Percentiles rank a stretch among this genome's conserved stretches.
phyloP scores from a whole-genome alignment of 2,329 filamentous ascomycete species.

The Septoria linicola region DNA sequence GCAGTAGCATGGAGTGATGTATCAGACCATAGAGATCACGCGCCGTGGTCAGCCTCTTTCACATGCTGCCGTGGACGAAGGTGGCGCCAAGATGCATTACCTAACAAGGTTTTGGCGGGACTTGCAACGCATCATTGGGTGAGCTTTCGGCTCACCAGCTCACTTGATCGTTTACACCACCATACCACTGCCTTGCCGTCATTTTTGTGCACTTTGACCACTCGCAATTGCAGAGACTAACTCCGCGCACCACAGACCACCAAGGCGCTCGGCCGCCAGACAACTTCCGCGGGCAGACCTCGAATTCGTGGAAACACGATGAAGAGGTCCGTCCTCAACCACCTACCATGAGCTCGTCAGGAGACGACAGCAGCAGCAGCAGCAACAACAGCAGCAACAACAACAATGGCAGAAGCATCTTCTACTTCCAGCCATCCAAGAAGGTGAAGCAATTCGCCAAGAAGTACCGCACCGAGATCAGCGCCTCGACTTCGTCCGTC shows the following conservation, averaged over 20 bases:
- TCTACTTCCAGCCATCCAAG: constrained; percentile 39
- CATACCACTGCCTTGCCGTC: not conserved
- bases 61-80: constrained; percentile 6
- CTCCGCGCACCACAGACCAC: constrained; percentile 4
- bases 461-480: constrained; percentile 76
- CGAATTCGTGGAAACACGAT: constrained; percentile 5
- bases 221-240: not conserved
- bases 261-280: not conserved
- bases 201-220: not conserved
- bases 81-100: not conserved
- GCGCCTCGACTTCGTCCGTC: constrained; percentile 73
- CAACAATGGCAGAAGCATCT: constrained; percentile 17
- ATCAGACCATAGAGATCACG: too few relatives aligned
- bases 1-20: too few relatives aligned
- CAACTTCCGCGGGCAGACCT: not conserved
- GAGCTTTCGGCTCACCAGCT: constrained; percentile 1
- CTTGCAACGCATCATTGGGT: constrained; percentile 7
- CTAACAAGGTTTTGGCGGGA: constrained; percentile 1
- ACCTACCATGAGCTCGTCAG: constrained; percentile 14
- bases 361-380: constrained; percentile 1
- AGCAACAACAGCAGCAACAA: not conserved
- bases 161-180: constrained; percentile 1
- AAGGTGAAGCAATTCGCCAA: constrained; percentile 61
- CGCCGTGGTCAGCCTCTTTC: not conserved
- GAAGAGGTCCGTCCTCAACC: constrained; percentile 5